A percentile compares a stretch with the other conserved stretches of the same genome.
These are phyloP conservation scores for Udeniomyces megalosporus DNA, from an alignment of 768 basidiomycete species.

Conservation along the genomic window DNA sequence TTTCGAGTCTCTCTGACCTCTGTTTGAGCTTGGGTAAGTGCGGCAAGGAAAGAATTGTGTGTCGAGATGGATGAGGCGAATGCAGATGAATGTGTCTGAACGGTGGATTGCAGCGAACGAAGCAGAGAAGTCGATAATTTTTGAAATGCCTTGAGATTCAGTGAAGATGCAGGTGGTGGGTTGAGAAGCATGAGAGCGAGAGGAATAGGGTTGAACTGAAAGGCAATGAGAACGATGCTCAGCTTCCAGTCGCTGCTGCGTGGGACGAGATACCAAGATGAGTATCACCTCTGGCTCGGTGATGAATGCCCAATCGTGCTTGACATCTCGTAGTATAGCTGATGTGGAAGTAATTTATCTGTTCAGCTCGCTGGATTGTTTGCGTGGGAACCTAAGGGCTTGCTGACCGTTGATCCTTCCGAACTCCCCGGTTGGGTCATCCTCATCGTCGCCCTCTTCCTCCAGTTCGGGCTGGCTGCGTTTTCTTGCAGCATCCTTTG, in stretches of 20 bases:
- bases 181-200: conserved; percentile 68
- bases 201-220: conserved; percentile 79
- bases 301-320: conserved; percentile 78
- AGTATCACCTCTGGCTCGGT: conserved; percentile 55
- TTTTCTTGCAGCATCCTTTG: not conserved
- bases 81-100: conserved; percentile 71
- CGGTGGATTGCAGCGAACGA: conserved; percentile 25
- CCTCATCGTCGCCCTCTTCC: not conserved
- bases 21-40: conserved; percentile 54
- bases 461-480: not conserved
- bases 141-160: conserved; percentile 22
- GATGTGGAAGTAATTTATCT: too few species aligned
- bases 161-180: conserved; percentile 18
- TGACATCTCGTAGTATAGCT: conserved; percentile 75
- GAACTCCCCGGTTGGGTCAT: conserved; percentile 1
- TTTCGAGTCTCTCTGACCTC: conserved; percentile 57
- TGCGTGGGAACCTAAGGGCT: not conserved
- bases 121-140: conserved; percentile 25
- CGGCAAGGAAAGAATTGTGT: conserved; percentile 59
- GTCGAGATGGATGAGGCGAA: conserved; percentile 89
- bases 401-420: not conserved
- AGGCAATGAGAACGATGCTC: too few species aligned
- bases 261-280: not conserved
- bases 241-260: not conserved
- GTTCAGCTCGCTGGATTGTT: too few species aligned